Evolutionary conservation across 2,329 filamentous ascomycete genomes (phyloP).

Genomic region (Delphinella strobiligena): DNA sequence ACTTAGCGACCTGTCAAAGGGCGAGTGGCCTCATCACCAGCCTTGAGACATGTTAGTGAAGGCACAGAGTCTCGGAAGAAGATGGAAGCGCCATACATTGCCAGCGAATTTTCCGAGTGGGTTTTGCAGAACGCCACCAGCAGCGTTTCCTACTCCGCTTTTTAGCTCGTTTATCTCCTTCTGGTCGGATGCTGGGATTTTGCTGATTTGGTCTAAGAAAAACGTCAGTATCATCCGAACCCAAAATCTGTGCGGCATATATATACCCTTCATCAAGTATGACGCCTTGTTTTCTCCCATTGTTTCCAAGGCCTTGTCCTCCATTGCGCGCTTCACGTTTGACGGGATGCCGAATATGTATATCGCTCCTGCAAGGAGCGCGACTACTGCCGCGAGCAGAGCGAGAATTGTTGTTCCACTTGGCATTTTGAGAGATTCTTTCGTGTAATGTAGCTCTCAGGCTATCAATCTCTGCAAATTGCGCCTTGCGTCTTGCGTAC

Average conservation of each 20-base stretch:
- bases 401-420: slow-evolving; percentile 14
- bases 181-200: slow-evolving; percentile 20
- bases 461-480: not conserved
- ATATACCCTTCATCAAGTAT: slow-evolving; percentile 18
- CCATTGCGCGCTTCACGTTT: slow-evolving; percentile 33
- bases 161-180: slow-evolving; percentile 23
- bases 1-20: slow-evolving; percentile 11
- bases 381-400: slow-evolving; percentile 23
- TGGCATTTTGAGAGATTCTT: slow-evolving; percentile 12
- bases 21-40: slow-evolving; percentile 8
- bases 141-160: slow-evolving; percentile 19
- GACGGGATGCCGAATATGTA: slow-evolving; percentile 38
- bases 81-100: not conserved
- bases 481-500: not conserved
- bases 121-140: slow-evolving; percentile 23
- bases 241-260: not conserved
- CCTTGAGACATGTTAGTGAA: not conserved
- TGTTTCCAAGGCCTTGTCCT: slow-evolving; percentile 34
- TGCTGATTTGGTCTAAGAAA: slow-evolving; percentile 14
- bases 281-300: slow-evolving; percentile 40
- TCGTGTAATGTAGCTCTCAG: not conserved
- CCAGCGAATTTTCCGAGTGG: slow-evolving; percentile 20
- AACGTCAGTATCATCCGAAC: not conserved
- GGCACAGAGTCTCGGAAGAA: not conserved
- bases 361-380: slow-evolving; percentile 25